These are phyloP conservation scores for Candida germanica DNA, from an alignment of 805 yeast species.

Conservation along the genomic window DNA sequence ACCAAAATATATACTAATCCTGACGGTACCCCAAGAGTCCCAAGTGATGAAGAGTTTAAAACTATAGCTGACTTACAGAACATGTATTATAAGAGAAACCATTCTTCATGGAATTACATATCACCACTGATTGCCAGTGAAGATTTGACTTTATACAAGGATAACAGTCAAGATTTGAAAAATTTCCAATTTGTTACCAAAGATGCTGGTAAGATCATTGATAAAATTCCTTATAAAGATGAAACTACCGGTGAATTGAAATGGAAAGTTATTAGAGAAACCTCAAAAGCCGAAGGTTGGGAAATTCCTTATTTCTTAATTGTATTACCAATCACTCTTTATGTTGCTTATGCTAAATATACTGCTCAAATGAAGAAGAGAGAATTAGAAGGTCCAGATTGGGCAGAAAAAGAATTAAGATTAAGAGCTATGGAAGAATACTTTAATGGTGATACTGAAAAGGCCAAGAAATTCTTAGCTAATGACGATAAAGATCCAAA, in stretches of 20 bases:
- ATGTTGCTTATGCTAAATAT: conserved; percentile 50
- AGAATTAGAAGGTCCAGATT: conserved; percentile 50
- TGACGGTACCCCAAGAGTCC: conserved; percentile 72
- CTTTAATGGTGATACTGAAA: conserved; percentile 48
- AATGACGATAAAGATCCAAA: conserved; percentile 50
- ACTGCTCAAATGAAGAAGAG: conserved; percentile 41
- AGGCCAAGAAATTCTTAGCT: conserved; percentile 53
- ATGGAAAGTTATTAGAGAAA: conserved; percentile 75
- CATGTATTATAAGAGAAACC: conserved; percentile 54
- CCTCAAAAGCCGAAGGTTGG: conserved; percentile 79
- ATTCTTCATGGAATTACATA: conserved; percentile 47
- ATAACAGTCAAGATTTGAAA: conserved; percentile 59
- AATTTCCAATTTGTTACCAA: conserved; percentile 52
- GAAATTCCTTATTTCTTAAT: conserved; percentile 69
- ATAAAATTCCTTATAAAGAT: conserved; percentile 81
- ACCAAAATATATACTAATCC: conserved; percentile 67
- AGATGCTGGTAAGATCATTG: conserved; percentile 60
- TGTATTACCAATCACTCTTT: conserved; percentile 66
- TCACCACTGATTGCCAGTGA: conserved; percentile 48
- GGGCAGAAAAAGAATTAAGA: conserved; percentile 83
- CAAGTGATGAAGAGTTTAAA: conserved; percentile 67
- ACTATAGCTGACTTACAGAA: conserved; percentile 68
- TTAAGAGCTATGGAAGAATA: conserved; percentile 69
- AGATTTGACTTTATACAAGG: conserved; percentile 53
- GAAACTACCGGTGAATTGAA: conserved; percentile 72